Evolutionary conservation across 225 moss, liverwort and hornwort species (phyloP).

Genomic region (Rhytidiadelphus loreus): DNA sequence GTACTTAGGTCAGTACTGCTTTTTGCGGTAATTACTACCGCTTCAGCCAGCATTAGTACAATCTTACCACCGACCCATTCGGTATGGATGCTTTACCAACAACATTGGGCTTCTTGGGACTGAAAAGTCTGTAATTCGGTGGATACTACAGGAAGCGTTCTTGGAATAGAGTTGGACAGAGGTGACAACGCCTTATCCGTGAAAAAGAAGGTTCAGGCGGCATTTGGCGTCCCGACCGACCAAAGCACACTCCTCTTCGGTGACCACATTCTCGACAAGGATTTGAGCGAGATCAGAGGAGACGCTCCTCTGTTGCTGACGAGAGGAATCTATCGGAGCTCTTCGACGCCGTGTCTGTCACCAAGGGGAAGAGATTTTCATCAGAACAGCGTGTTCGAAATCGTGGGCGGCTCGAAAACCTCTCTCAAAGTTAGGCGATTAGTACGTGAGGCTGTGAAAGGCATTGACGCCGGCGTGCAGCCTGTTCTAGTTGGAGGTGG

Average conservation of each 20-base stretch:
- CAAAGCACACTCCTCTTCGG: constrained; percentile 70
- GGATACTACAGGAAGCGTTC: constrained; percentile 44
- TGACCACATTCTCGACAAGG: constrained; percentile 73
- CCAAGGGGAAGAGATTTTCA: constrained; percentile 34
- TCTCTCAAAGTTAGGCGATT: constrained; percentile 38
- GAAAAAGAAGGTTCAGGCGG: constrained; percentile 88
- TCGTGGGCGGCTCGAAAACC: constrained; percentile 52
- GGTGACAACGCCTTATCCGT: constrained; percentile 80
- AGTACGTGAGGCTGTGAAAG: constrained; percentile 61
- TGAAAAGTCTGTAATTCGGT: not conserved
- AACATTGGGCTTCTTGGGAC: not conserved
- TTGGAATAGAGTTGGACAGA: constrained; percentile 85
- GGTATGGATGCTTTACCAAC: not conserved
- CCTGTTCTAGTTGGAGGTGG: constrained; percentile 58
- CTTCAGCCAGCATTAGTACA: not conserved
- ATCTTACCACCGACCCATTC: not conserved
- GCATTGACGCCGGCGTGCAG: constrained; percentile 68
- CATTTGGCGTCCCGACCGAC: constrained; percentile 79
- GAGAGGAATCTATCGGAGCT: constrained; percentile 56
- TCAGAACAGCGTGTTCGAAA: constrained; percentile 51
- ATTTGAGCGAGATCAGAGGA: constrained; percentile 68
- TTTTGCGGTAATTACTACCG: not conserved
- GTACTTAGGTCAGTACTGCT: no score
- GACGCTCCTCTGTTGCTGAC: constrained; percentile 80
- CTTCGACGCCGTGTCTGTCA: constrained; percentile 83